These are phyloP conservation scores for Brassica carinata DNA, from an alignment of 345 rosid species.

Conservation along the genomic window DNA sequence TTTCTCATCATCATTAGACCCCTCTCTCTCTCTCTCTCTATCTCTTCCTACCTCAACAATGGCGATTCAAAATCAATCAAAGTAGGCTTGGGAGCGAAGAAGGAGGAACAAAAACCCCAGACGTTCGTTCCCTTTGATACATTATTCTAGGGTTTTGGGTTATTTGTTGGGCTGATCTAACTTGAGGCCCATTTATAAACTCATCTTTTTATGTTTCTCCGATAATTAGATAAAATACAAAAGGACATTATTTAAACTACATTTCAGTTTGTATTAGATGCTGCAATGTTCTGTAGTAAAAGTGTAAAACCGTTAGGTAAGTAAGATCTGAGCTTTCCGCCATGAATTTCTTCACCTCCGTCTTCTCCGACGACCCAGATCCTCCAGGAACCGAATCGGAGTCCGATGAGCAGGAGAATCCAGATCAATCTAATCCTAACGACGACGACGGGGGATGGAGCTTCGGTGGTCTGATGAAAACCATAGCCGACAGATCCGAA, in stretches of 20 bases:
- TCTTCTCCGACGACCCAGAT: slow-evolving; percentile 66
- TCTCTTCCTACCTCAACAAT: slow-evolving; percentile 1
- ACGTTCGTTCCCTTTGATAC: neutral
- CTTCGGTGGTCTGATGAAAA: slow-evolving; percentile 67
- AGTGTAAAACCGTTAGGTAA: too few relatives aligned
- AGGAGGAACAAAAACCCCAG: neutral
- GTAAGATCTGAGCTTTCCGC: slow-evolving; percentile 30
- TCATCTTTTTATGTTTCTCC: too few relatives aligned
- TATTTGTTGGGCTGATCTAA: neutral
- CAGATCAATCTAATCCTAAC: slow-evolving; percentile 1
- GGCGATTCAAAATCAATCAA: slow-evolving; percentile 11
- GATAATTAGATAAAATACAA: too few relatives aligned
- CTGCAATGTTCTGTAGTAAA: neutral
- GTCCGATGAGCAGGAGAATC: slow-evolving; percentile 15
- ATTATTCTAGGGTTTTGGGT: slow-evolving; percentile 39
- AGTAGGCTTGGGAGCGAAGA: neutral
- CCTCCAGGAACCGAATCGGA: slow-evolving; percentile 44
- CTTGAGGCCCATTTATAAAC: slow-evolving; percentile 25
- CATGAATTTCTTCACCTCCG: slow-evolving; percentile 91
- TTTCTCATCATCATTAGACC: slow-evolving; percentile 55
- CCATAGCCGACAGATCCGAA: slow-evolving; percentile 66
- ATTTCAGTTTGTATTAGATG: neutral
- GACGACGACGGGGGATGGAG: slow-evolving; percentile 47
- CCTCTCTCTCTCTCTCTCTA: neutral
- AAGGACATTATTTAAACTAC: neutral